These are phyloP conservation scores for Heliocybe sulcata DNA, from an alignment of 1,284 basidiomycete species.

Conservation along the genomic window DNA sequence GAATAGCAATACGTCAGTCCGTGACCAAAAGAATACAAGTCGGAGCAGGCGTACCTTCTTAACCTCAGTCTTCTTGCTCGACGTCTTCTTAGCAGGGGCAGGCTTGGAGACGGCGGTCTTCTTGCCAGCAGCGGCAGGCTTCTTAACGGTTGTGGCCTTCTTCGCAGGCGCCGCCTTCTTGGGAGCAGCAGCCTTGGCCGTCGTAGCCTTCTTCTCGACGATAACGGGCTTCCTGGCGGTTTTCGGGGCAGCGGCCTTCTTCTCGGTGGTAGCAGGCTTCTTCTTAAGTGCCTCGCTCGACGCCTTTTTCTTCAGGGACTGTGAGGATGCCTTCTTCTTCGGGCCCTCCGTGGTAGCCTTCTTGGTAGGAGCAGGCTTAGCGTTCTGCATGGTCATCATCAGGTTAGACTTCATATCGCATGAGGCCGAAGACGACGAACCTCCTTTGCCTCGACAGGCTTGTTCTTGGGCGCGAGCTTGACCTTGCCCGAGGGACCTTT, in stretches of 20 bases:
- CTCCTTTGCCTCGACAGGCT: conserved; percentile 46
- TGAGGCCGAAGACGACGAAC: conserved; percentile 24
- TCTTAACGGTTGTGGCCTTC: conserved; percentile 23
- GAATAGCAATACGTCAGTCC: conserved; percentile 7
- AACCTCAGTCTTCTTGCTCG: conserved; percentile 33
- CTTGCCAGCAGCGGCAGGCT: conserved; percentile 20
- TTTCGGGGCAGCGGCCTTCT: conserved; percentile 8
- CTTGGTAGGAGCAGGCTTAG: conserved; percentile 31
- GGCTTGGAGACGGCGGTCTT: conserved; percentile 19
- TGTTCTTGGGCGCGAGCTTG: conserved; percentile 51
- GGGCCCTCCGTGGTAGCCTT: conserved; percentile 11
- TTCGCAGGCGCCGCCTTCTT: conserved; percentile 21
- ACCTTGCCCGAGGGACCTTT: conserved; percentile 72
- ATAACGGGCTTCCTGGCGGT: conserved; percentile 11
- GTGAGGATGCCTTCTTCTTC: too few species aligned
- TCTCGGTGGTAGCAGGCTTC: conserved; percentile 12
- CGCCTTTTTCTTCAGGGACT: conserved; percentile 12
- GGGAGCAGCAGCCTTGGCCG: conserved; percentile 20
- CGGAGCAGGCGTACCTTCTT: conserved; percentile 25
- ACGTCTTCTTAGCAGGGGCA: conserved; percentile 22
- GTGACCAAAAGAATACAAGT: background rate
- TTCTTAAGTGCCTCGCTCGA: conserved; percentile 13
- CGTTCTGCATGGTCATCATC: conserved; percentile 24
- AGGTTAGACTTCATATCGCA: background rate
- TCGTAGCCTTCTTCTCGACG: conserved; percentile 18